Base-by-base conservation (phyloP, 2,329 filamentous ascomycete genomes). In the Alternaria triticimaculans region DNA sequence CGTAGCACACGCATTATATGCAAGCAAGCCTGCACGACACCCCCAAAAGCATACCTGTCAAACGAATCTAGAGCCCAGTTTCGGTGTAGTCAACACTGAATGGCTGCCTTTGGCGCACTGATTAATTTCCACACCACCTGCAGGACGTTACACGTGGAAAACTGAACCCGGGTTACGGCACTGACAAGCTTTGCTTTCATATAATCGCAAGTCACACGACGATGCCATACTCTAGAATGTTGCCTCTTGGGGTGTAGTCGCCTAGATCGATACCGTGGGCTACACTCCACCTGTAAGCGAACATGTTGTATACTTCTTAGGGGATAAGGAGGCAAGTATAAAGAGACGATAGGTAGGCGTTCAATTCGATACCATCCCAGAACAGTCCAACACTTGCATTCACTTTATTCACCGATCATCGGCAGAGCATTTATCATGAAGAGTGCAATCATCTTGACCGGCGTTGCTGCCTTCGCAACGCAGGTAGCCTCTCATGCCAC, bases 401-500 rank as follows among this genome's bases (percentile, higher is more conserved):
- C 14, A 21, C 7, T 14, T 21, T 20, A 15, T 26, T 21, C 23
- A 55, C 4, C 20, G 15, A 28, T 21, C n/a, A 51, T 20, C 49
- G 14, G 26, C 41, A 21, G 26, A 15, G 23, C 5, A 10, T 45
- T n/a, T 9, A 55, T 11, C 4, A 65, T 63, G 63, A 65, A 58
- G 26, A 59, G 30, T 44, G 21, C 43, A 4, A 23, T 61, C 26
- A 41, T 62, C 28, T 23, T 62, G 45, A 57, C 59, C n/a, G n/a
- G 63, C 2, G 70, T 72, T 5, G 62, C 65, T 51, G 67, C 56
- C 25, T 75, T 78, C 64, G 72, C 77, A n/a, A 78, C 77, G 3
- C 67, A 61, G n/a, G 73, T 68, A n/a, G 59, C 61, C 23, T 66
- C 58, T 9, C 75, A 78, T 62, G 72, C 76, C 43, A 78, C 74